Base-by-base conservation (phyloP, 2,329 filamentous ascomycete species). In the Calycina herbarum region DNA sequence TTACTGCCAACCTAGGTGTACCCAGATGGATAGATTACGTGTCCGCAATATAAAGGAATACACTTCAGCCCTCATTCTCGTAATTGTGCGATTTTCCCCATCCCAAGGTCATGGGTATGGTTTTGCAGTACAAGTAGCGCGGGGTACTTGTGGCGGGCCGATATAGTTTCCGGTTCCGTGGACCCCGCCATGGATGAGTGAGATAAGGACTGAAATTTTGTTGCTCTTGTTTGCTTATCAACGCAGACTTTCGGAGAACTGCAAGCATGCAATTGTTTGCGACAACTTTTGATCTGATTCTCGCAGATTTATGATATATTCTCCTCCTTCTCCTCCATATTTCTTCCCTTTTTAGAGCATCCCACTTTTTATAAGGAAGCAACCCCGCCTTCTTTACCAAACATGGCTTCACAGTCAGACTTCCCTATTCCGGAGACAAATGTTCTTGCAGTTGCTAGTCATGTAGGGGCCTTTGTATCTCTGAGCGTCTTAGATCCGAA, bases 371-470 rank as follows among this genome's bases (percentile, higher is more conserved):
- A 20, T n/a, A 57, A 57, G 54, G n/a, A 48, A 24, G 33, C 10
- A 33, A 45, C 40, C 10, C 15, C 29, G 24, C 64, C 29, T 54
- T n/a, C 17, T 40, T 56, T 33, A 11, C n/a, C 59, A 45, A 66
- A 48, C 27, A 74, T 75, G 73, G 68, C 73, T 54, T 56, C 57
- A 27, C 48, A 63, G 8, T 42, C 58, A 59, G 70, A 73, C 31
- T 72, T 75, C 51, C 75, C 81, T 42, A 78, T 87, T 48, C 84
- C 85, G 42, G 84, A 87, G 73, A 87, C 86, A 64, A 81, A 82
- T 72, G 93, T 97, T 68, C 84, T 97, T 76, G 93, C 94, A 66
- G 86, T 97, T 73, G 93, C 94, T 77, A 97, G 94, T 80, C 94
- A 97, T 94, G 94, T 97, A 90, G 80, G 89, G 27, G 79, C 68